Evolutionary conservation across 1,139 yeast genomes (phyloP).

Genomic region (Magnusiomyces clavatus): DNA sequence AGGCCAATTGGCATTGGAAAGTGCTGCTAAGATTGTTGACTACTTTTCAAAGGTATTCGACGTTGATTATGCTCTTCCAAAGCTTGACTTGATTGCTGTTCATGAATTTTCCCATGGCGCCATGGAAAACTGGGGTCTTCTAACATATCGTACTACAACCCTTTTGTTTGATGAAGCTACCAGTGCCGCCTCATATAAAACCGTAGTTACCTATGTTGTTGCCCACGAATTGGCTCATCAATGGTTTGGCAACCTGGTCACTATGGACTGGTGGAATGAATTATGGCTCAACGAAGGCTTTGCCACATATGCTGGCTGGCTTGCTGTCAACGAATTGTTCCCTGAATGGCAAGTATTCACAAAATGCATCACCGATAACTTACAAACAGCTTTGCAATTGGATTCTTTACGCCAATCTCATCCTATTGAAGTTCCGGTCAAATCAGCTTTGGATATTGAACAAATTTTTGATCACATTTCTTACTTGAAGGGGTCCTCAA

Average conservation of each 20-base stretch:
- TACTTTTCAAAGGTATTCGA: slow-evolving; percentile 59
- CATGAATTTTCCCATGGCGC: slow-evolving; percentile 75
- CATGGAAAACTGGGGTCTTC: slow-evolving; percentile 76
- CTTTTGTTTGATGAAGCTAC: slow-evolving; percentile 53
- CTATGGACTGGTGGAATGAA: slow-evolving; percentile 86
- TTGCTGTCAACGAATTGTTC: slow-evolving; percentile 53
- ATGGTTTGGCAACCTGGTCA: slow-evolving; percentile 78
- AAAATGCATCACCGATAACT: slow-evolving; percentile 52
- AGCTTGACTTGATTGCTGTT: slow-evolving; percentile 65
- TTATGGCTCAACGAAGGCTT: slow-evolving; percentile 80
- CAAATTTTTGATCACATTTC: slow-evolving; percentile 75
- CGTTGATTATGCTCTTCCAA: slow-evolving; percentile 59
- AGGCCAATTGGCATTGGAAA: slow-evolving; percentile 56
- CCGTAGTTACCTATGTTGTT: slow-evolving; percentile 70
- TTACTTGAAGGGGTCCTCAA: slow-evolving; percentile 69
- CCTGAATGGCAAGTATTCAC: slow-evolving; percentile 72
- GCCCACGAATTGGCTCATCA: slow-evolving; percentile 80
- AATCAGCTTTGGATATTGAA: slow-evolving; percentile 65
- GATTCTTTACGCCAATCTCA: slow-evolving; percentile 70
- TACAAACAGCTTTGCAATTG: slow-evolving; percentile 54
- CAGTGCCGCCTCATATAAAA: slow-evolving; percentile 46
- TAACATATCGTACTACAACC: slow-evolving; percentile 67
- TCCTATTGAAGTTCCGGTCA: slow-evolving; percentile 71
- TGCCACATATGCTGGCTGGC: slow-evolving; percentile 75
- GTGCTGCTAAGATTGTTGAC: slow-evolving; percentile 59